Percentiles rank a stretch among this genome's conserved stretches.
phyloP scores from a whole-genome alignment of 208 protist species.

The Hexamita inflata region DNA sequence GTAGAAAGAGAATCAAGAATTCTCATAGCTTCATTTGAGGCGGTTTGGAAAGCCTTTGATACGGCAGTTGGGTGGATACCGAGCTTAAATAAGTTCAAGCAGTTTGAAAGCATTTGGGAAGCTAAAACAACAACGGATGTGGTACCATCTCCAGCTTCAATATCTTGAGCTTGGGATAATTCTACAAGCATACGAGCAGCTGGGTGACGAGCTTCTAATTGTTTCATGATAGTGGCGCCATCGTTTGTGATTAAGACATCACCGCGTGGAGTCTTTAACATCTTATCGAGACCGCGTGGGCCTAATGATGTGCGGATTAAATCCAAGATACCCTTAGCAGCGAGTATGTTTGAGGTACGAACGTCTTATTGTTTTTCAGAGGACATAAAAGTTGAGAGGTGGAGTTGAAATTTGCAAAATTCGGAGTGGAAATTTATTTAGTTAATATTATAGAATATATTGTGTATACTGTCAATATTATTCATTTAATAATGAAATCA shows the following conservation, averaged over 20 bases:
- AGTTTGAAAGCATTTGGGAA: slow-evolving; percentile 71
- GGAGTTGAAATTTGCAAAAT: too few species aligned
- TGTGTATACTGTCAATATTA: too few species aligned
- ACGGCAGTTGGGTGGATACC: slow-evolving; percentile 89
- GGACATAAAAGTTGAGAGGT: too few species aligned
- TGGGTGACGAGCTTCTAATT: slow-evolving; percentile 84
- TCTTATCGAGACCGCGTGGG: slow-evolving; percentile 96
- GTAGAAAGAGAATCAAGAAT: slow-evolving; percentile 74
- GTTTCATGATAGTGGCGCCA: slow-evolving; percentile 92
- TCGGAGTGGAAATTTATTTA: too few species aligned
- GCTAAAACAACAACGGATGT: slow-evolving; percentile 92
- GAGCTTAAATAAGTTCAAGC: slow-evolving; percentile 70
- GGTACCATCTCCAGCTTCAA: slow-evolving; percentile 98
- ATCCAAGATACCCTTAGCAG: slow-evolving; percentile 65
- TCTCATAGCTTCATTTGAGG: slow-evolving; percentile 62
- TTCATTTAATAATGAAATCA: too few species aligned
- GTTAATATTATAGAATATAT: too few species aligned
- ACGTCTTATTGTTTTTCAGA: slow-evolving; percentile 32
- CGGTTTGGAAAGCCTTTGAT: slow-evolving; percentile 69
- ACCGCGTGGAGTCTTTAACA: slow-evolving; percentile 55
- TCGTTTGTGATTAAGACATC: slow-evolving; percentile 97
- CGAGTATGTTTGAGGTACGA: slow-evolving; percentile 26
- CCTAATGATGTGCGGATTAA: slow-evolving; percentile 88
- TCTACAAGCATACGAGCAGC: slow-evolving; percentile 93
- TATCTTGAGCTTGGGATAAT: slow-evolving; percentile 87